Evolutionary conservation across 768 basidiomycete species (phyloP).

Genomic region (Boletus speciosus): DNA sequence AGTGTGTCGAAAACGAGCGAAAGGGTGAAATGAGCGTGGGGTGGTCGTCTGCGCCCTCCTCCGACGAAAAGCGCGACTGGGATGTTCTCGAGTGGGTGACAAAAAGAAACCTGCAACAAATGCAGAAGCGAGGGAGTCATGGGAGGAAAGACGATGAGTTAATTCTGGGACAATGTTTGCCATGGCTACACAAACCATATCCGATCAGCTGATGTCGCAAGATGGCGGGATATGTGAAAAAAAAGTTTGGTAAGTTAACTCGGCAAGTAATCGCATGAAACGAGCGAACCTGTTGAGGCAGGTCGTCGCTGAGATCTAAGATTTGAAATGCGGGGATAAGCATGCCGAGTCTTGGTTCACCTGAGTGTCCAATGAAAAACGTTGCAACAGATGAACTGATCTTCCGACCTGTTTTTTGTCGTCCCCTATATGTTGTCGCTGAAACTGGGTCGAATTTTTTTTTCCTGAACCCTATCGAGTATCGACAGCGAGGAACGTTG

Average conservation of each 20-base stretch:
- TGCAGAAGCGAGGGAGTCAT: constrained; percentile 7
- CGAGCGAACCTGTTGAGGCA: background rate
- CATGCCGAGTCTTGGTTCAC: background rate
- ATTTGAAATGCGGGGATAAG: background rate
- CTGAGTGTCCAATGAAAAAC: background rate
- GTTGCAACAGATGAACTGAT: too few relatives aligned
- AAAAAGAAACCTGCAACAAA: background rate
- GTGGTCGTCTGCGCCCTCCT: constrained; percentile 12
- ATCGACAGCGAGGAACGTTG: background rate
- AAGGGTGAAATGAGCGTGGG: constrained; percentile 22
- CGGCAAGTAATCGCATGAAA: constrained; percentile 2
- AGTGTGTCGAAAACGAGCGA: constrained; percentile 16
- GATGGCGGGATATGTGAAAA: constrained; percentile 2
- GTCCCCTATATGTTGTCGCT: background rate
- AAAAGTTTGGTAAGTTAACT: constrained; percentile 3
- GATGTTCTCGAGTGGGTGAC: background rate
- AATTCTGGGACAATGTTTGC: constrained; percentile 12
- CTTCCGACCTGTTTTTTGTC: background rate
- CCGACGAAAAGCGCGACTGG: constrained; percentile 2
- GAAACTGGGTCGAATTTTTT: background rate
- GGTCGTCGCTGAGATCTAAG: background rate
- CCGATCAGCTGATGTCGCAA: background rate
- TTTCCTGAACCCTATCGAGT: background rate
- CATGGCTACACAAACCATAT: constrained; percentile 20
- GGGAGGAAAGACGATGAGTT: constrained; percentile 2